phyloP scores from a whole-genome alignment of 2,329 filamentous ascomycete genomes.

The Dactylellina drechsleri region DNA sequence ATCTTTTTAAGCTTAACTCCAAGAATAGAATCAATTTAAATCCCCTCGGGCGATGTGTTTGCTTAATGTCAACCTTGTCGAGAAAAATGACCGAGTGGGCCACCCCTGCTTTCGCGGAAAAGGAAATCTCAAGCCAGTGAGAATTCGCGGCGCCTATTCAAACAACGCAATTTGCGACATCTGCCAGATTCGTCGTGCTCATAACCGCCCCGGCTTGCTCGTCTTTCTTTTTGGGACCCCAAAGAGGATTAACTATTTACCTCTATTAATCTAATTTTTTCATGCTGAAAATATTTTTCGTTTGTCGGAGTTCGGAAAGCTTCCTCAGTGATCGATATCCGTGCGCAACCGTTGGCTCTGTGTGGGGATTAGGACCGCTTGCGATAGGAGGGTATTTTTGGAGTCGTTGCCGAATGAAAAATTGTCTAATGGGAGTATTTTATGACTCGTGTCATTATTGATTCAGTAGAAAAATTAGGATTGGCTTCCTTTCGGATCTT shows the following conservation, averaged over 20 bases:
- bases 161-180: conserved; percentile 44
- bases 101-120: background rate
- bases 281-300: background rate
- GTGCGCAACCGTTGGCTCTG: conserved; percentile 6
- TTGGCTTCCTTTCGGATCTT: too few relatives aligned
- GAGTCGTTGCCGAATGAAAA: background rate
- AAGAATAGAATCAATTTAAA: conserved; percentile 43
- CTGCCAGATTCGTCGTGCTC: background rate
- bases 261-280: background rate
- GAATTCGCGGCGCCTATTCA: conserved; percentile 26
- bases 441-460: too few relatives aligned
- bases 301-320: background rate
- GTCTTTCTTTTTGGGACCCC: conserved; percentile 21
- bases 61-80: background rate
- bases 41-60: conserved; percentile 5
- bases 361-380: background rate
- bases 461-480: too few relatives aligned
- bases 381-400: conserved; percentile 11
- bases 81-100: background rate
- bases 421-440: too few relatives aligned
- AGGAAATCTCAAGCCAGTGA: conserved; percentile 14
- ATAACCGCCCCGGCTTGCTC: conserved; percentile 28
- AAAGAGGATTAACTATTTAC: conserved; percentile 3
- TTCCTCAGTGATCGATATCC: conserved; percentile 2
- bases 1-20: conserved; percentile 43